Percentiles rank a stretch among this genome's conserved stretches.
Evolutionary conservation across 208 protist species (phyloP).

Genomic region (Phytomonas serpens): DNA sequence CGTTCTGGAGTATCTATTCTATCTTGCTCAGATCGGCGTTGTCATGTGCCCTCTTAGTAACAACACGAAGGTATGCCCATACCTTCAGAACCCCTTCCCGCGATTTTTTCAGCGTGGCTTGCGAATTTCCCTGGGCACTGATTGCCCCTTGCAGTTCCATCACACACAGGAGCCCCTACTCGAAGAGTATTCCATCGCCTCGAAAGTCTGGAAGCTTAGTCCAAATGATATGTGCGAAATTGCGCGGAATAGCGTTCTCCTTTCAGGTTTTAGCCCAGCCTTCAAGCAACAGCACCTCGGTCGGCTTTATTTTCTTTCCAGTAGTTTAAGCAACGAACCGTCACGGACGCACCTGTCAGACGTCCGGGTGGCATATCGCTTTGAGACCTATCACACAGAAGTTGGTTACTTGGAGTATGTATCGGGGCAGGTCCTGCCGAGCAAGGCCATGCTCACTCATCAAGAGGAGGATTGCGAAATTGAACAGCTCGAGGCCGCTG

Average conservation of each 20-base stretch:
- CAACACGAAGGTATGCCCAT: constrained; percentile 97
- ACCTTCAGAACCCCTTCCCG: constrained; percentile 95
- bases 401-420: constrained; percentile 78
- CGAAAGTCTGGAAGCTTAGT: constrained; percentile 89
- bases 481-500: constrained; percentile 8
- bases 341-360: constrained; percentile 77
- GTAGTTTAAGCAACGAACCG: constrained; percentile 81
- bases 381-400: constrained; percentile 88
- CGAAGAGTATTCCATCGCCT: constrained; percentile 91
- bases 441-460: constrained; percentile 57
- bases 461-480: constrained; percentile 35
- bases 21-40: constrained; percentile 96
- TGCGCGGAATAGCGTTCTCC: constrained; percentile 82
- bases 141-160: constrained; percentile 95
- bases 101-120: constrained; percentile 93
- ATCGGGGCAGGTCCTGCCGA: constrained; percentile 58
- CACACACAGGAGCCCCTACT: constrained; percentile 93
- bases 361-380: constrained; percentile 85
- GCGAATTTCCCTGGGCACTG: constrained; percentile 96
- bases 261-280: constrained; percentile 70
- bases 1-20: constrained; percentile 98
- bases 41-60: constrained; percentile 97
- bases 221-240: constrained; percentile 91
- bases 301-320: constrained; percentile 79
- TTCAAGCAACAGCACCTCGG: constrained; percentile 86